A percentile compares a stretch with the other conserved stretches of the same genome.
phyloP scores from a whole-genome alignment of 495 filamentous ascomycete species.

The Penicillium verhagenii region DNA sequence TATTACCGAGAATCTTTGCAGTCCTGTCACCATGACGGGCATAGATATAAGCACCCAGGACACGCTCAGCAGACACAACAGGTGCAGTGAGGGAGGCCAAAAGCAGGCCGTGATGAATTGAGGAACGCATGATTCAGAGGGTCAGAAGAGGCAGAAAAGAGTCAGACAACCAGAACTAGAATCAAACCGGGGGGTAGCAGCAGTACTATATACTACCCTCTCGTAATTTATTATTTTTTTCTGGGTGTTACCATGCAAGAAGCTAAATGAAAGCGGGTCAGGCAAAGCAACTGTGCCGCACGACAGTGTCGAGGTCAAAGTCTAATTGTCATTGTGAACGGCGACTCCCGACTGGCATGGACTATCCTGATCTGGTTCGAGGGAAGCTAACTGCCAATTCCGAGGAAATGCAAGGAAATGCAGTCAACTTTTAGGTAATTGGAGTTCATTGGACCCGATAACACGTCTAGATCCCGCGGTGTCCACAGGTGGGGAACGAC shows the following conservation, averaged over 20 bases:
- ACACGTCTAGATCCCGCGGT: background rate
- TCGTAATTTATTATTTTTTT: background rate
- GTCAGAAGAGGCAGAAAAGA: too few relatives aligned
- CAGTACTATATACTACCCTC: background rate
- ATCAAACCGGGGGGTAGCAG: background rate
- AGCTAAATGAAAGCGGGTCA: background rate
- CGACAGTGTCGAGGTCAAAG: background rate
- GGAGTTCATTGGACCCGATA: constrained; percentile 12
- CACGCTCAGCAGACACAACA: constrained; percentile 53
- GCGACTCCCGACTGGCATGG: constrained; percentile 3
- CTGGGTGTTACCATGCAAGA: background rate
- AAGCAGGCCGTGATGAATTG: constrained; percentile 29
- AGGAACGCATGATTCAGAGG: constrained; percentile 36
- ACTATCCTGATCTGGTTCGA: background rate
- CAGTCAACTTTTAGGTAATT: constrained; percentile 23
- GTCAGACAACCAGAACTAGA: too few relatives aligned
- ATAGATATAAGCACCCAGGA: constrained; percentile 63
- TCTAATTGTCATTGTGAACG: constrained; percentile 8
- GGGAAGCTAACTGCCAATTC: constrained; percentile 7
- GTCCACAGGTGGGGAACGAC: constrained; percentile 1
- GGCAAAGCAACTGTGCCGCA: background rate
- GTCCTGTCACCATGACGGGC: constrained; percentile 65
- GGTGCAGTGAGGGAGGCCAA: constrained; percentile 31
- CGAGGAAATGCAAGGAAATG: constrained; percentile 7
- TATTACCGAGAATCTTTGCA: constrained; percentile 50